These are phyloP conservation scores for Ceriops zippeliana DNA, from an alignment of 345 rosid species.

Conservation along the genomic window DNA sequence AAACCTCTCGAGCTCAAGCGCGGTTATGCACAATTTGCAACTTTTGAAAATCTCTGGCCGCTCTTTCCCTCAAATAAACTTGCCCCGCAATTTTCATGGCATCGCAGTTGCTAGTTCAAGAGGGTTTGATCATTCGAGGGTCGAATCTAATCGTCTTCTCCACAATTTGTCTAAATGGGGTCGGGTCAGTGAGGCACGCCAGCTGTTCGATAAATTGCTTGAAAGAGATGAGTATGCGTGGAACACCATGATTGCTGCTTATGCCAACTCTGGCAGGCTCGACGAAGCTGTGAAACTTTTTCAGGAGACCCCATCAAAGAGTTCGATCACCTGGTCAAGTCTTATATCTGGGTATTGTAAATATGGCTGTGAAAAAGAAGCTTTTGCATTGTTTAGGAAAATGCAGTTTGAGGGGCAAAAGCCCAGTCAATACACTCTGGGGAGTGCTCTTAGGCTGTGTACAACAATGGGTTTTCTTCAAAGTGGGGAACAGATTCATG, in stretches of 20 bases:
- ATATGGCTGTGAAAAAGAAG: constrained; percentile 46
- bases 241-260: constrained; percentile 83
- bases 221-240: constrained; percentile 67
- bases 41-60: not conserved
- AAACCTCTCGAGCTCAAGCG: too few species aligned
- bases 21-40: constrained; percentile 25
- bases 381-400: constrained; percentile 52
- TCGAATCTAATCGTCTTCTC: constrained; percentile 44
- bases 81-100: constrained; percentile 8
- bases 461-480: constrained; percentile 39
- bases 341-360: constrained; percentile 73
- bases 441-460: constrained; percentile 65
- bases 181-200: constrained; percentile 58
- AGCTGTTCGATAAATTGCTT: constrained; percentile 65
- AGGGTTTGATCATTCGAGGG: constrained; percentile 17
- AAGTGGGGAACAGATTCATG: constrained; percentile 74
- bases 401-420: constrained; percentile 63
- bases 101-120: constrained; percentile 17
- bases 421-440: constrained; percentile 63
- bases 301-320: constrained; percentile 43
- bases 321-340: constrained; percentile 73
- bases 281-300: constrained; percentile 54
- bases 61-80: not conserved
- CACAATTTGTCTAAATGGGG: constrained; percentile 47
- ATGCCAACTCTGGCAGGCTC: constrained; percentile 59